Evolutionary conservation across 1,284 basidiomycete species (phyloP), one percentile per base, ranked within the genome.

Genomic region (Austroboletus rostrupii): DNA sequence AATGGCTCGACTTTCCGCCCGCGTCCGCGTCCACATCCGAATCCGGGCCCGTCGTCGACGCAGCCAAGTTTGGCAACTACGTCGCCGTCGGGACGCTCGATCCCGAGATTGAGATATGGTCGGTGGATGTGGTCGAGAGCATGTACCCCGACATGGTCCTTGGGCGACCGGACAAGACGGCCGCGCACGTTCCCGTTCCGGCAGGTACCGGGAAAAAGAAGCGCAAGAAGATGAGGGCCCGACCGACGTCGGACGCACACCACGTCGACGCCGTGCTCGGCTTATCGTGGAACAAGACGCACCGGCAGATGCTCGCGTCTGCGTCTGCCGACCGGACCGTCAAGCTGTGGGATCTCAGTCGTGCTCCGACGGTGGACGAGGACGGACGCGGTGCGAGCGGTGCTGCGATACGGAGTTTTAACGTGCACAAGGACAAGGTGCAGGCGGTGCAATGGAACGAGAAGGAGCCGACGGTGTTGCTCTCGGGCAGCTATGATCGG

Each of bases 101-200:
- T 60, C 96, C 96, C 14, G 93, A 96, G 64, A 98, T 99, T 60
- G 97, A 99, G 70, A 94, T 99, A 59, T 99, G 96, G 94, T 93
- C 91, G 39, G 79, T 98, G 57, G 95, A 99, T 66, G 78, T 89
- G 21, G 80, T 99, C 47, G 97, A 99, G 62, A 86, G 92, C 11
- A 87, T 98, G 75, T 99, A 97, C 66, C 97, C 97, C 0, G 83
- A 90, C 57, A 86, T 88, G 51, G 85, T 99, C 49, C 84, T 99
- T 23, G 97, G 97, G 11, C 84, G 91, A 38, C 87, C 90, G 4
- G 87, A 95, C 64, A 83, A 87, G 62, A 88, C 90, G n/a, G 80
- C 85, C 47, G 82, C 84, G n/a, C 85, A 89, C 62, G 73, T 90
- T 39, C 83, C 90, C 1, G 77, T 78, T 40, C 83, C 90, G 3